Conservation (phyloP, 129 eudicot species). For the Ambrosia trifida region DNA sequence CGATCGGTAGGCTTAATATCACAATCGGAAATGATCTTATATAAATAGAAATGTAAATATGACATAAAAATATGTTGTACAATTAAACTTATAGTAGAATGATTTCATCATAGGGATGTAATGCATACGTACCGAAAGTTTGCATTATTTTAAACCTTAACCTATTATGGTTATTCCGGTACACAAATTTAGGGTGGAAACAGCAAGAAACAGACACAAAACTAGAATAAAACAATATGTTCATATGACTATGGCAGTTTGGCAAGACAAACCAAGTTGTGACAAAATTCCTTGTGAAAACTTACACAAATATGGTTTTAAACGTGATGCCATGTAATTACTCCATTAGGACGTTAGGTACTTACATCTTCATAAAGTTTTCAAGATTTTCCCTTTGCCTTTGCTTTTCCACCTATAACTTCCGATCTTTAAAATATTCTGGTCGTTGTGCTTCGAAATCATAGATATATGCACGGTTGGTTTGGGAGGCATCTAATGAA, state of each 20-base stretch:
- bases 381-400: slow-evolving; percentile 30
- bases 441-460: slow-evolving; percentile 10
- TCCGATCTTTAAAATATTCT: slow-evolving; percentile 21
- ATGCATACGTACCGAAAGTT: slow-evolving; percentile 18
- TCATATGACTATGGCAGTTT: slow-evolving; percentile 16
- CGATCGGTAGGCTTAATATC: no score
- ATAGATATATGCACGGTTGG: slow-evolving; percentile 13
- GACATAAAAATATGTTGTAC: not conserved
- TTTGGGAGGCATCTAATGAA: slow-evolving; percentile 4
- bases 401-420: slow-evolving; percentile 22
- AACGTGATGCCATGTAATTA: slow-evolving; percentile 37
- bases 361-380: slow-evolving; percentile 39
- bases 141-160: slow-evolving; percentile 12
- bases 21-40: not conserved
- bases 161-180: slow-evolving; percentile 11
- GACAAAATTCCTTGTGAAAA: slow-evolving; percentile 31
- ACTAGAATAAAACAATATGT: slow-evolving; percentile 18
- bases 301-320: slow-evolving; percentile 34
- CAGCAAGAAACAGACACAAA: slow-evolving; percentile 26
- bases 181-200: not conserved
- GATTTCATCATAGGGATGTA: slow-evolving; percentile 22
- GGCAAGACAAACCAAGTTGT: slow-evolving; percentile 27
- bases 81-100: not conserved
- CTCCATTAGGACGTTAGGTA: slow-evolving; percentile 36
- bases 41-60: no score